Evolutionary conservation across 148 eudicot genomes (phyloP).

Genomic region (Rhododendron griersonianum): DNA sequence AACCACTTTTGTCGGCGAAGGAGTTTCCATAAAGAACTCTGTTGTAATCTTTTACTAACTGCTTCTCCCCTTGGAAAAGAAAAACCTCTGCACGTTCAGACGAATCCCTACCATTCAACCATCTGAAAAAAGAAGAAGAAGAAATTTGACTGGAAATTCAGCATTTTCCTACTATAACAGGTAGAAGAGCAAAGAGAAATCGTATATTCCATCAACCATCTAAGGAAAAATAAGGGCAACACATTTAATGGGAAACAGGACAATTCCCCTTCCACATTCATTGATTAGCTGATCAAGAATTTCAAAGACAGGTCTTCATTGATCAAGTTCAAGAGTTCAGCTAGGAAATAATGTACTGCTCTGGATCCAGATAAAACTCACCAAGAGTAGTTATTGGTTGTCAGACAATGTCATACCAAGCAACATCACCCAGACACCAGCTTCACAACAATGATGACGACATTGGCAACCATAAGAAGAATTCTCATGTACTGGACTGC

Average conservation of each 20-base stretch:
- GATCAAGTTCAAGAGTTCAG: neutral
- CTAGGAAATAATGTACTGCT: neutral
- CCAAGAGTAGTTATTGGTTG: neutral
- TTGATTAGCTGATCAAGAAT: neutral
- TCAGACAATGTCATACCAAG: neutral
- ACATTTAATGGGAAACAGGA: neutral
- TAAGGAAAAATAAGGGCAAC: neutral
- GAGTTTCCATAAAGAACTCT: neutral
- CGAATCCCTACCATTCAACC: neutral
- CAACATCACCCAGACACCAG: slow-evolving; percentile 61
- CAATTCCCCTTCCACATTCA: neutral
- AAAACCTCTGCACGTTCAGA: neutral
- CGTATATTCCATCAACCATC: neutral
- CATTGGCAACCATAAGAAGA: slow-evolving; percentile 59
- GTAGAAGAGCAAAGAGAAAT: neutral
- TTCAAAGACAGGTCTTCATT: neutral
- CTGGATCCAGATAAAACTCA: neutral
- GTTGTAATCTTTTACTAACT: neutral
- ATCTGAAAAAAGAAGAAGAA: neutral
- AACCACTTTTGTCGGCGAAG: neutral
- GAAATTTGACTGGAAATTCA: neutral
- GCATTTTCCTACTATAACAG: neutral
- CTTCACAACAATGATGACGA: slow-evolving; percentile 57
- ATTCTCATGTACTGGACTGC: slow-evolving; percentile 75
- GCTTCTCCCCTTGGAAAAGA: neutral